Evolutionary conservation across 1,284 basidiomycete genomes (phyloP), one percentile per base, ranked within the genome.

Genomic region (Neonothopanus nambi): DNA sequence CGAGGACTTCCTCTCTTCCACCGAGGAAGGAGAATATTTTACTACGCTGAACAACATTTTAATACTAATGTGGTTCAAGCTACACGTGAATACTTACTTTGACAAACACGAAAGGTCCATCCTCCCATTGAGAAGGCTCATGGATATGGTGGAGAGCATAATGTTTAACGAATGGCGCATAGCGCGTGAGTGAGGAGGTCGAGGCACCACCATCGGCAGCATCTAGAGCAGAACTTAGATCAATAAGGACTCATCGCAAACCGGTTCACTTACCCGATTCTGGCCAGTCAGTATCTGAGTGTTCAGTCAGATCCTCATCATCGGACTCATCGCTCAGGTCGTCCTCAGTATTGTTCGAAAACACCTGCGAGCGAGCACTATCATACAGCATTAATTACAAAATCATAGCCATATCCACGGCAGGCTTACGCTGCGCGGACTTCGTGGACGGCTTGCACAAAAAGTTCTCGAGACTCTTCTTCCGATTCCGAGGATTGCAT

Each of bases 271-370:
- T 55, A 67, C 64, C 67, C 49, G 65, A 56, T 35, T 81, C 74
- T 23, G 78, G 78, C 77, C 79, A 78, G 37, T 83, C 80, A 59
- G 80, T 84, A 39, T 80, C 79, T 11, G 76, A 79, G 6, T 74
- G 77, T 54, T 72, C 84, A 2, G 81, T 85, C 39, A 86, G 60
- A 62, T 85, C 85, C 30, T 79, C 82, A 60, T 88, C 73, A 61
- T 91, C 90, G 1, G 89, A 91, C 67, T 92, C 90, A 59, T 91
- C 89, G 11, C 79, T 82, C 60, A 83, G 74, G 50, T 75, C 78
- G 26, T 82, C 78, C 5, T 81, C 74, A 26, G 80, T 79, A n/a
- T 70, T 68, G 36, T 57, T 63, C 35, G 55, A 51, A 51, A 13
- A 33, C 30, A 42, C 40, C 21, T 43, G 8, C 7, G 37, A 37